These are phyloP conservation scores for Pilobolus umbonatus DNA, from an alignment of 192 early-diverging fungal genomes.

Conservation along the genomic window DNA sequence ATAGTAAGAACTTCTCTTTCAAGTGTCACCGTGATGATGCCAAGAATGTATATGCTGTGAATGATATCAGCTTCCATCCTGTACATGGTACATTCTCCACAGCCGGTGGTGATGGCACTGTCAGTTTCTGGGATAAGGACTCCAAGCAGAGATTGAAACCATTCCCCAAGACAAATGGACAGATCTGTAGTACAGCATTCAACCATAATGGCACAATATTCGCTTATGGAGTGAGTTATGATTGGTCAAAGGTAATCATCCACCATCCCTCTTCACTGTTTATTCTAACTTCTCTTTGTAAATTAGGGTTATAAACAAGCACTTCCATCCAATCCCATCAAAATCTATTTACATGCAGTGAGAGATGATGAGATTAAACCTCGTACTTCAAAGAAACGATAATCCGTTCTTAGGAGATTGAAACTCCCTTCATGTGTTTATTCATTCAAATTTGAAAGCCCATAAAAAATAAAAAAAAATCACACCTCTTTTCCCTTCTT, in stretches of 20 bases:
- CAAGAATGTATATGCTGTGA: constrained; percentile 62
- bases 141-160: constrained; percentile 79
- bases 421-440: background rate
- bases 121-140: constrained; percentile 95
- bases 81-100: constrained; percentile 86
- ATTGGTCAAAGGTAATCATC: constrained; percentile 72
- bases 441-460: background rate
- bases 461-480: constrained; percentile 1
- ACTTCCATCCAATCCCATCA: constrained; percentile 53
- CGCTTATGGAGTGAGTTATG: constrained; percentile 88
- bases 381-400: constrained; percentile 45
- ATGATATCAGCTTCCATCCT: constrained; percentile 75
- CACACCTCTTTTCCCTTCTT: background rate
- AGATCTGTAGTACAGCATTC: constrained; percentile 74
- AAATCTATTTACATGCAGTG: constrained; percentile 75
- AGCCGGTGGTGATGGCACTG: constrained; percentile 78
- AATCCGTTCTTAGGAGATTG: too few species aligned
- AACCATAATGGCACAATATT: constrained; percentile 77
- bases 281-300: too few species aligned
- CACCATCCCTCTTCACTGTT: too few species aligned
- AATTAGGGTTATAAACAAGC: constrained; percentile 67
- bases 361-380: constrained; percentile 81
- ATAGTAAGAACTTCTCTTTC: constrained; percentile 80
- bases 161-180: constrained; percentile 57
- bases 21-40: constrained; percentile 87